A percentile compares a stretch with the other conserved stretches of the same genome.
These are phyloP conservation scores for Termitomyces sp. DNA, from an alignment of 768 basidiomycete genomes.

Conservation along the genomic window DNA sequence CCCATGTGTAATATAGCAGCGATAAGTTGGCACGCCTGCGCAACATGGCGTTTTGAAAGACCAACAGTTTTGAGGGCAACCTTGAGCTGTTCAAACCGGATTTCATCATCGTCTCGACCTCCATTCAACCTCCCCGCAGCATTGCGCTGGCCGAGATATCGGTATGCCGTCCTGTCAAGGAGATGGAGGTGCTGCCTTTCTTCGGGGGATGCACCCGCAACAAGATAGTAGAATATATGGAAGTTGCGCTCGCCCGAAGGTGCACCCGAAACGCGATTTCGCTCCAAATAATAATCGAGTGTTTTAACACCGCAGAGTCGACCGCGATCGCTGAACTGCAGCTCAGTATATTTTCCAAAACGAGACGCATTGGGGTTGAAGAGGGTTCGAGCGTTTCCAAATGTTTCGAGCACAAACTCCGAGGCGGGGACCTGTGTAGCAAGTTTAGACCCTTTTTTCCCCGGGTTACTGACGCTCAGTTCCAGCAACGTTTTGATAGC, in stretches of 20 bases:
- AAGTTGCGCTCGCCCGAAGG: slow-evolving; percentile 95
- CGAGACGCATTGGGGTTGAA: slow-evolving; percentile 95
- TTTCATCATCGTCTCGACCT: slow-evolving; percentile 73
- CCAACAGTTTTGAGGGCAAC: slow-evolving; percentile 90
- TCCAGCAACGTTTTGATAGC: slow-evolving; percentile 91
- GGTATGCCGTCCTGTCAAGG: slow-evolving; percentile 72
- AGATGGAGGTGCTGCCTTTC: slow-evolving; percentile 88
- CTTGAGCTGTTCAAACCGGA: slow-evolving; percentile 91
- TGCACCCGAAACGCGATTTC: slow-evolving; percentile 81
- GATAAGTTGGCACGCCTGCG: slow-evolving; percentile 90
- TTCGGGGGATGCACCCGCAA: slow-evolving; percentile 84
- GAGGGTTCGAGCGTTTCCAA: slow-evolving; percentile 88
- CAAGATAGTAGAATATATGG: slow-evolving; percentile 96
- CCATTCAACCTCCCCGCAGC: slow-evolving; percentile 35
- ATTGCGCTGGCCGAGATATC: slow-evolving; percentile 77
- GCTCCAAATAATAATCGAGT: slow-evolving; percentile 93
- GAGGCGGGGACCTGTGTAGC: slow-evolving; percentile 82
- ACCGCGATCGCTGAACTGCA: slow-evolving; percentile 93
- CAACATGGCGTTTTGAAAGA: slow-evolving; percentile 90
- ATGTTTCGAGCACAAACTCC: slow-evolving; percentile 92
- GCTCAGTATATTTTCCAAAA: slow-evolving; percentile 96
- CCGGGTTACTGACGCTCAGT: slow-evolving; percentile 78
- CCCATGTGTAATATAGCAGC: slow-evolving; percentile 96
- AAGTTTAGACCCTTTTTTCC: slow-evolving; percentile 93
- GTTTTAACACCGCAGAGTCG: slow-evolving; percentile 88